phyloP scores from a whole-genome alignment of 805 yeast species.

The Pichia kluyveri region DNA sequence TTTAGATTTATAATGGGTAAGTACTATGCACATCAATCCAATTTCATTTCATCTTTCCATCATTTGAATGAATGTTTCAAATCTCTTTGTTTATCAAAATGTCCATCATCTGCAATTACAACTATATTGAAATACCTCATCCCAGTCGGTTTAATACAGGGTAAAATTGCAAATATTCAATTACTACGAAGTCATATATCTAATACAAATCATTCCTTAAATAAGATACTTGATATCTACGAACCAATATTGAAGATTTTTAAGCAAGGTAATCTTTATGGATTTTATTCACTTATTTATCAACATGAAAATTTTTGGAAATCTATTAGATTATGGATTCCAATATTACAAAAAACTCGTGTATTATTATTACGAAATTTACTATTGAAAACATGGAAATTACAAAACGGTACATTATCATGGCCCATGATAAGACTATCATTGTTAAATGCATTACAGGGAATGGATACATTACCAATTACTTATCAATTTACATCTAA shows the following conservation, averaged over 20 bases:
- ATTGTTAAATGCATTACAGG: slow-evolving; percentile 16
- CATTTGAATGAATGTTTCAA: slow-evolving; percentile 44
- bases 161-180: slow-evolving; percentile 35
- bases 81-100: slow-evolving; percentile 13
- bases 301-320: slow-evolving; percentile 31
- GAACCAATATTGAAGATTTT: slow-evolving; percentile 28
- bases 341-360: slow-evolving; percentile 37
- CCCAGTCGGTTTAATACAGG: slow-evolving; percentile 45
- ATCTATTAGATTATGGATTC: slow-evolving; percentile 29
- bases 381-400: slow-evolving; percentile 16
- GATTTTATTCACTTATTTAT: slow-evolving; percentile 27
- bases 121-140: slow-evolving; percentile 37
- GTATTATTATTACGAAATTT: slow-evolving; percentile 39
- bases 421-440: slow-evolving; percentile 19
- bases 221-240: slow-evolving; percentile 25
- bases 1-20: slow-evolving; percentile 47
- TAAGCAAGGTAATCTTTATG: slow-evolving; percentile 33
- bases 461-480: slow-evolving; percentile 1
- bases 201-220: not conserved
- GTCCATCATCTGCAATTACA: slow-evolving; percentile 9
- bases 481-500: slow-evolving; percentile 11
- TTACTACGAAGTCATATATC: slow-evolving; percentile 9
- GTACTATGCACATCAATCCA: slow-evolving; percentile 45
- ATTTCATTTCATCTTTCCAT: slow-evolving; percentile 34
- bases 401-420: slow-evolving; percentile 10